phyloP scores from a whole-genome alignment of 2,329 filamentous ascomycete species.

The Zasmidium citrigriseum region DNA sequence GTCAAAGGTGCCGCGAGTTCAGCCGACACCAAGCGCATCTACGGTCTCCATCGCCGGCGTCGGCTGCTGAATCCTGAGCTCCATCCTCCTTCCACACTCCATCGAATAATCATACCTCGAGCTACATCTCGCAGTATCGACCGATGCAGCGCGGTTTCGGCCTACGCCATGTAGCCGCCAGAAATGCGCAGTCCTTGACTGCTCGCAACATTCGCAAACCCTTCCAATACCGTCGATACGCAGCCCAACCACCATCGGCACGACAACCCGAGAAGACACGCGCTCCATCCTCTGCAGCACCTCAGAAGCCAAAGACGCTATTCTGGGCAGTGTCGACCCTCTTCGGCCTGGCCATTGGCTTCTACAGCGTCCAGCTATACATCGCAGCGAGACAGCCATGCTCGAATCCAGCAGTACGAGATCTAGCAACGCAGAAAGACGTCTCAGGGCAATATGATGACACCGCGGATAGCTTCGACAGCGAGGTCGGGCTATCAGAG shows the following conservation, averaged over 20 bases:
- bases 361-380: conserved; percentile 43
- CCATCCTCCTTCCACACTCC: too few relatives aligned
- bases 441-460: conserved; percentile 49
- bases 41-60: not conserved
- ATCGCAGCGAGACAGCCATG: conserved; percentile 32
- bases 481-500: conserved; percentile 48
- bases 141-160: conserved; percentile 21
- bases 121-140: not conserved
- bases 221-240: not conserved
- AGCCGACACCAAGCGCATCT: not conserved
- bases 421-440: conserved; percentile 37
- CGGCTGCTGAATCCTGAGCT: not conserved
- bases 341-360: conserved; percentile 29
- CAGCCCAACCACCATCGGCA: not conserved
- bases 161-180: conserved; percentile 24
- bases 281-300: conserved; percentile 3
- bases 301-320: not conserved
- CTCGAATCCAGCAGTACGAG: conserved; percentile 24
- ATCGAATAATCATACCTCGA: not conserved
- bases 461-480: conserved; percentile 48
- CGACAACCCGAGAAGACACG: not conserved
- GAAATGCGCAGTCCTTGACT: not conserved
- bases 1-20: not conserved
- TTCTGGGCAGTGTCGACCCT: too few relatives aligned
- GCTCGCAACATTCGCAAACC: not conserved